phyloP scores from a whole-genome alignment of 768 basidiomycete genomes.

The Neoboletus magnificus region DNA sequence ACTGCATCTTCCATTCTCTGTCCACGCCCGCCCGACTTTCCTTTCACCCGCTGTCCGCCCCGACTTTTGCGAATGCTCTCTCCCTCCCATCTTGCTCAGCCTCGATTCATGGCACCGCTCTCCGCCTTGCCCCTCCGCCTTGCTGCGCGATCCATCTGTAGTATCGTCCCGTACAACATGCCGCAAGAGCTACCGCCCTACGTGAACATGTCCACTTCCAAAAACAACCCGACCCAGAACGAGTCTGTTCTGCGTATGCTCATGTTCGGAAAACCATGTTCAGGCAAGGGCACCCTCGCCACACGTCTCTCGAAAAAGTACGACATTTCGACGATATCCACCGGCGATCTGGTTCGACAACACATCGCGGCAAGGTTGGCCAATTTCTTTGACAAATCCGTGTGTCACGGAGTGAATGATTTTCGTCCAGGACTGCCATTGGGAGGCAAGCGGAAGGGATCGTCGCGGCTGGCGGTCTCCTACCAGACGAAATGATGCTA shows the following conservation, averaged over 20 bases:
- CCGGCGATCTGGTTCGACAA: slow-evolving; percentile 79
- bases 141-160: slow-evolving; percentile 15
- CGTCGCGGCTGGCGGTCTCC: slow-evolving; percentile 69
- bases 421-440: slow-evolving; percentile 53
- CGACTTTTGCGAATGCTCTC: neutral
- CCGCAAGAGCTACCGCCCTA: slow-evolving; percentile 47
- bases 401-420: neutral
- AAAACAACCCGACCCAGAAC: slow-evolving; percentile 25
- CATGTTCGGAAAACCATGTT: slow-evolving; percentile 58
- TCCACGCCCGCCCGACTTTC: neutral
- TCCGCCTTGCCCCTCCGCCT: slow-evolving; percentile 1
- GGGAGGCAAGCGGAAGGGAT: slow-evolving; percentile 74
- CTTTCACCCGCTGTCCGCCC: neutral
- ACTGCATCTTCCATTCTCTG: neutral
- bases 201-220: slow-evolving; percentile 35
- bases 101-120: slow-evolving; percentile 1
- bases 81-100: neutral
- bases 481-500: slow-evolving; percentile 78
- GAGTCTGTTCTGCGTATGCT: slow-evolving; percentile 41
- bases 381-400: neutral
- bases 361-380: slow-evolving; percentile 67
- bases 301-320: slow-evolving; percentile 70
- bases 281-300: slow-evolving; percentile 81
- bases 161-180: slow-evolving; percentile 19
- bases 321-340: slow-evolving; percentile 69